Evolutionary conservation across 2,329 filamentous ascomycete species (phyloP), one percentile per base, ranked within the genome.

Genomic region (Stagonosporopsis rhizophila): DNA sequence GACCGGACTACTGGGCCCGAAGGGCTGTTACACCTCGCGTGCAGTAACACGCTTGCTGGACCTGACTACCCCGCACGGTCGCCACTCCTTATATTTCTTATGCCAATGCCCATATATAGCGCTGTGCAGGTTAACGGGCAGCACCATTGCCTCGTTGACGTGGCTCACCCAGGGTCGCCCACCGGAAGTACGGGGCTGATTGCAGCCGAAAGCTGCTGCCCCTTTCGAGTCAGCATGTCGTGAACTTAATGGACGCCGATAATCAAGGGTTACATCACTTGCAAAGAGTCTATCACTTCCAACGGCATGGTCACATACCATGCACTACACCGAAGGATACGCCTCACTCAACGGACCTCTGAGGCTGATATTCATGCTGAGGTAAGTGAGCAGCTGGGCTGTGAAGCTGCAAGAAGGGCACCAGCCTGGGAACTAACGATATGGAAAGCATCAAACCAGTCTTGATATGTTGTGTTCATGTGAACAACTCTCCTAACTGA

Each of bases 1-100:
- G n/a, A 50, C 44, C 51, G 55, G 54, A 49, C 58, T 44, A 54
- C 44, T 45, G 48, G 52, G 15, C n/a, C 25, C 14, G 39, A n/a
- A n/a, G 14, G 39, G 15, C 25, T 42, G 5, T 9, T 11, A 27
- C 6, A 14, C 22, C 9, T 27, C n/a, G n/a, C 39, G 19, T 42
- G 8, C 39, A 17, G 23, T 7, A 15, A 15, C 15, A 28, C 22
- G 7, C 39, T 38, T 20, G 25, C 17, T 27, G 39, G 6, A 42
- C 23, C 12, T 11, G 25, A 28, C 23, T 38, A 42, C 22, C 39
- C 22, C 25, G 39, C 39, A 42, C 23, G n/a, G n/a, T 15, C 11
- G 39, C 39, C 39, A 28, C 23, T 23, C 2, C n/a, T 2, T 5
- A 3, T 20, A 17, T 20, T 12, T 20, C 7, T 9, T 4, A 12